Evolutionary conservation across 2,329 filamentous ascomycete species (phyloP), one percentile per base, ranked within the genome.

Genomic region (Fusarium sacchari): DNA sequence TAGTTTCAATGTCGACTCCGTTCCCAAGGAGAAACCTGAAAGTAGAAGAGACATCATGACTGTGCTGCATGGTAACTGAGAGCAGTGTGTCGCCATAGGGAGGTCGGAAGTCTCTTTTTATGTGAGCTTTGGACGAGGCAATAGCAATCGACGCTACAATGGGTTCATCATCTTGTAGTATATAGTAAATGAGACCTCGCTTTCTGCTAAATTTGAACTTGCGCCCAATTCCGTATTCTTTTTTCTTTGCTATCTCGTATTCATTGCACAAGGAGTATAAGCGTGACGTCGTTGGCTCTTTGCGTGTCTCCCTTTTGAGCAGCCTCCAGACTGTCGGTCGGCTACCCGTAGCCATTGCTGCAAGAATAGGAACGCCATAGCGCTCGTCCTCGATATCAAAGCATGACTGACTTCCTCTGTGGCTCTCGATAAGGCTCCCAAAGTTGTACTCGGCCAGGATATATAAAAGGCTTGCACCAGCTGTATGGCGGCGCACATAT

Each of bases 401-500:
- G 17, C 60, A 62, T 2, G 60, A 58, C 6, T 37, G 40, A 3
- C 4, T 44, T 17, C 4, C 32, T 4, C 4, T 1, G 1, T 47
- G 10, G 14, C 10, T 20, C 5, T 1, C 3, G 5, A 64, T 39
- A 1, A 64, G 61, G 1, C 14, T 24, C 5, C 8, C 17, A 2
- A 26, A 13, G 42, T 49, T 44, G 0, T 26, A 13, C 4, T 68
- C 64, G 0, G 73, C 69, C 0, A 75, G 10, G 26, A 75, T 43
- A 8, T 75, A 74, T 3, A 74, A 17, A 7, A 76, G 34, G 28
- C 36, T 74, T 11, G 63, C 67, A 1, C 12, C 0, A 6, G 17
- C n/a, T 0, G 53, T 71, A 22, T 72, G 42, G 5, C 32, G 56
- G 2, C 61, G 57, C 2, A 42, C 24, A 7, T 36, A 4, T 3